Percentiles rank a stretch among this genome's conserved stretches.
Evolutionary conservation across 441 rosid genomes (phyloP).

Genomic region (Corymbia citriodora): DNA sequence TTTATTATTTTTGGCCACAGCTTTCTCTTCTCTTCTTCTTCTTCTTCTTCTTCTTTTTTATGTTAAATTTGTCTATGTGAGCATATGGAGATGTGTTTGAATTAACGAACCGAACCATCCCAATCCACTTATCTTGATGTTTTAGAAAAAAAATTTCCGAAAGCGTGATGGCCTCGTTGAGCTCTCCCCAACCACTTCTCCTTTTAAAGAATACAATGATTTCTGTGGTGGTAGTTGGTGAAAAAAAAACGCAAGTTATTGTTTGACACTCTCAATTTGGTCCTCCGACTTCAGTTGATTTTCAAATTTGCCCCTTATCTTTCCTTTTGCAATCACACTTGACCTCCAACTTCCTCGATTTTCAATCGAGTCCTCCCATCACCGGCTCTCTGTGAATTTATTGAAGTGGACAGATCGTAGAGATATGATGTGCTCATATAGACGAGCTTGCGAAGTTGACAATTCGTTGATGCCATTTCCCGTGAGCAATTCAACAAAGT

Average conservation of each 20-base stretch:
- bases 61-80: neutral
- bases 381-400: neutral
- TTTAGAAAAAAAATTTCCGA: neutral
- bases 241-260: neutral
- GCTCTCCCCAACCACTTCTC: neutral
- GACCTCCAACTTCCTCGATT: neutral
- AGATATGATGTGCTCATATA: neutral
- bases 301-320: neutral
- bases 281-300: neutral
- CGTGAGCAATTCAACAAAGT: neutral
- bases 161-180: neutral
- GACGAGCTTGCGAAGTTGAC: neutral
- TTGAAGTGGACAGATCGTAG: neutral
- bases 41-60: neutral
- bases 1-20: neutral
- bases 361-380: neutral
- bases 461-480: neutral
- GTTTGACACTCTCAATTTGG: neutral
- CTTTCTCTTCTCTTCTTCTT: neutral
- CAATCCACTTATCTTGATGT: neutral
- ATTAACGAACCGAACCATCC: neutral
- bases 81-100: neutral
- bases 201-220: neutral
- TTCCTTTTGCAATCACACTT: neutral
- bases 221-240: neutral